These are phyloP conservation scores for Daedaleopsis sinensis DNA, from an alignment of 768 basidiomycete genomes.

Conservation along the genomic window DNA sequence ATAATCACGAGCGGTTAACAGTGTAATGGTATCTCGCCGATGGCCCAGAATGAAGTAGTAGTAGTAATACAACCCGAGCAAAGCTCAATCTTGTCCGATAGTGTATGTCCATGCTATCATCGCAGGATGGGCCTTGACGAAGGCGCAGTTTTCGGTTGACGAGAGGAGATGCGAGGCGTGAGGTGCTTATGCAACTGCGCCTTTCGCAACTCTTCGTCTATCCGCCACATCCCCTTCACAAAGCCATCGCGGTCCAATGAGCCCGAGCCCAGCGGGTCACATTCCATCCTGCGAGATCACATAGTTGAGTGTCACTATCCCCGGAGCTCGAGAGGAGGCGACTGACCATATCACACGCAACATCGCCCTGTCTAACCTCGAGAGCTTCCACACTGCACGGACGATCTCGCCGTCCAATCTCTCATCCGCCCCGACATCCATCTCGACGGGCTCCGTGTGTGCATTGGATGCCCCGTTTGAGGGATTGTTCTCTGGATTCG, in stretches of 20 bases:
- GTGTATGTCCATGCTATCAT: slow-evolving; percentile 4
- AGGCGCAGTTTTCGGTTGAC: slow-evolving; percentile 15
- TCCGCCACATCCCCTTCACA: slow-evolving; percentile 81
- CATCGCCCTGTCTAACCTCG: slow-evolving; percentile 53
- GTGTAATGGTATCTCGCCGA: neutral
- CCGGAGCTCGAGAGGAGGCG: neutral
- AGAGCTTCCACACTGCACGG: slow-evolving; percentile 63
- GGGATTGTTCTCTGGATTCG: slow-evolving; percentile 37
- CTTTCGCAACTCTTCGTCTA: slow-evolving; percentile 80
- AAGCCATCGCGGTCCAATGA: slow-evolving; percentile 69
- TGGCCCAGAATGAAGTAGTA: neutral
- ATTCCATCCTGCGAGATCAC: slow-evolving; percentile 59
- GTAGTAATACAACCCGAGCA: slow-evolving; percentile 14
- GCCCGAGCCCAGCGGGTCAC: slow-evolving; percentile 58
- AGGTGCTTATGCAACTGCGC: slow-evolving; percentile 39
- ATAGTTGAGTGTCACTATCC: neutral
- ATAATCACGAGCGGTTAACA: neutral
- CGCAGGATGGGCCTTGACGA: slow-evolving; percentile 18
- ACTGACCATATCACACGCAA: slow-evolving; percentile 71
- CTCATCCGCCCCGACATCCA: slow-evolving; percentile 46
- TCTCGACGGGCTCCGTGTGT: slow-evolving; percentile 34
- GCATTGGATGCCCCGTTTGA: neutral
- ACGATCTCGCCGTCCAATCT: slow-evolving; percentile 59
- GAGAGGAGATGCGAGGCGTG: slow-evolving; percentile 9
- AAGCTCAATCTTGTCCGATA: slow-evolving; percentile 1